phyloP scores from a whole-genome alignment of 2,329 filamentous ascomycete species.

The Eurotiales sp. region DNA sequence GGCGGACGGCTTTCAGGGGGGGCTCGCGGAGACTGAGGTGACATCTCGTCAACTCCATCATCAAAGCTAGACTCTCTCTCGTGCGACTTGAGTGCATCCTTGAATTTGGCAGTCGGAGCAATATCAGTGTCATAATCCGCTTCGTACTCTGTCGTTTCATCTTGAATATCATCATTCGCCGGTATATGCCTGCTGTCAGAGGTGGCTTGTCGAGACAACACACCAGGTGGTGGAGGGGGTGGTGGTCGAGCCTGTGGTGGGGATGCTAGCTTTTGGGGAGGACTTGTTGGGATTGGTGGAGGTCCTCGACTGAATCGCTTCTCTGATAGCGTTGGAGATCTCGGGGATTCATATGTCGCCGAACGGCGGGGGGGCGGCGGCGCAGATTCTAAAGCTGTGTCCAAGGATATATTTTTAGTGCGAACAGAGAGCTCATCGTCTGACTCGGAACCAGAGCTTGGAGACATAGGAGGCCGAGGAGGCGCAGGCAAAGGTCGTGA shows the following conservation, averaged over 20 bases:
- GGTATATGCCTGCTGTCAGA: constrained; percentile 45
- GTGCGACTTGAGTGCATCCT: constrained; percentile 85
- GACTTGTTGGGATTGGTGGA: constrained; percentile 36
- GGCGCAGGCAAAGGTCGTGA: constrained; percentile 40
- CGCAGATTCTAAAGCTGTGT: constrained; percentile 34
- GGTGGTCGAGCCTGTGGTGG: constrained; percentile 59
- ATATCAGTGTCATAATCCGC: constrained; percentile 98
- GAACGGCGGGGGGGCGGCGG: constrained; percentile 27
- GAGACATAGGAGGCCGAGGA: constrained; percentile 56
- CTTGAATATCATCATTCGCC: constrained; percentile 63
- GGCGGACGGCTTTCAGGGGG: constrained; percentile 39
- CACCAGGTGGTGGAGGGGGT: constrained; percentile 58
- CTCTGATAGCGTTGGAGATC: constrained; percentile 30
- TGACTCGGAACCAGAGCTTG: constrained; percentile 76
- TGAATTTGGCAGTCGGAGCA: constrained; percentile 86
- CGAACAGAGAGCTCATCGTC: constrained; percentile 75
- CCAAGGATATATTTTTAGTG: constrained; percentile 43
- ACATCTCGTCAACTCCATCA: constrained; percentile 56
- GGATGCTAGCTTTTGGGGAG: constrained; percentile 30
- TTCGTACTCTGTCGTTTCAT: constrained; percentile 89
- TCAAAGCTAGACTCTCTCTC: constrained; percentile 73
- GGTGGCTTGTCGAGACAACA: constrained; percentile 57
- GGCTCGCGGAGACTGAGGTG: constrained; percentile 46
- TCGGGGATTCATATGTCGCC: constrained; percentile 34
- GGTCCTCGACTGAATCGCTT: constrained; percentile 43